These are phyloP conservation scores for Fusarium ramigenum DNA, from an alignment of 2,329 filamentous ascomycete genomes.

Conservation along the genomic window DNA sequence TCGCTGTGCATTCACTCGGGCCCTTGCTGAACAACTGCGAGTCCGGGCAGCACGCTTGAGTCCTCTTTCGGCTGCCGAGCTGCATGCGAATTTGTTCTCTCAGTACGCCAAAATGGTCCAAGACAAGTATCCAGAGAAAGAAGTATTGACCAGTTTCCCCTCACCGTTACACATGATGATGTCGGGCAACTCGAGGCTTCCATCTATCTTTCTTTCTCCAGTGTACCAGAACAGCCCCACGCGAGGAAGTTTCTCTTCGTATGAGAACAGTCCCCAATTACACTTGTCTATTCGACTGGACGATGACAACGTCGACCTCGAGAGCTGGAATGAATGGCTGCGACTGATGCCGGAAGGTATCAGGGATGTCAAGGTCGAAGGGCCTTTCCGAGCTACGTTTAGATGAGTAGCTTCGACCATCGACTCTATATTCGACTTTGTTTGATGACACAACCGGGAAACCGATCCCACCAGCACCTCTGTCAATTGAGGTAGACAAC, in stretches of 20 bases:
- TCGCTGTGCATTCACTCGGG: slow-evolving; percentile 62
- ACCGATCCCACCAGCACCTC: neutral
- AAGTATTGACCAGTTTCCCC: slow-evolving; percentile 59
- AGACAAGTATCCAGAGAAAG: slow-evolving; percentile 59
- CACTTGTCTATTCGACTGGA: slow-evolving; percentile 61
- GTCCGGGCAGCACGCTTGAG: slow-evolving; percentile 56
- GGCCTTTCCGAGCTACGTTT: slow-evolving; percentile 52
- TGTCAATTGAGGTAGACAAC: slow-evolving; percentile 20
- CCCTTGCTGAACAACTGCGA: slow-evolving; percentile 60
- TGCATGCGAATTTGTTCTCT: slow-evolving; percentile 63
- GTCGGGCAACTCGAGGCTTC: slow-evolving; percentile 61
- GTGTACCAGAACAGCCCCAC: slow-evolving; percentile 54
- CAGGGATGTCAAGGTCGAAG: slow-evolving; percentile 64
- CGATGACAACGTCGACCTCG: slow-evolving; percentile 61
- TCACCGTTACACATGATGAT: slow-evolving; percentile 66
- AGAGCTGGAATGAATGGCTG: slow-evolving; percentile 67
- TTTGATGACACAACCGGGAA: slow-evolving; percentile 3
- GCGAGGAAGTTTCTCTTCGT: slow-evolving; percentile 51
- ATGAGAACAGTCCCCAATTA: slow-evolving; percentile 58
- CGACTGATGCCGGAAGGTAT: slow-evolving; percentile 67
- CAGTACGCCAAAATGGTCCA: slow-evolving; percentile 62
- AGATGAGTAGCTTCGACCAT: slow-evolving; percentile 26
- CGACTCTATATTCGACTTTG: neutral
- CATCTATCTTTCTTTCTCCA: slow-evolving; percentile 65
- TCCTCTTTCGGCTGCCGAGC: slow-evolving; percentile 61